Percentiles rank a stretch among this genome's conserved stretches.
These are phyloP conservation scores for Peronosclerospora sorghi DNA, from an alignment of 352 stramenopile species.

Conservation along the genomic window DNA sequence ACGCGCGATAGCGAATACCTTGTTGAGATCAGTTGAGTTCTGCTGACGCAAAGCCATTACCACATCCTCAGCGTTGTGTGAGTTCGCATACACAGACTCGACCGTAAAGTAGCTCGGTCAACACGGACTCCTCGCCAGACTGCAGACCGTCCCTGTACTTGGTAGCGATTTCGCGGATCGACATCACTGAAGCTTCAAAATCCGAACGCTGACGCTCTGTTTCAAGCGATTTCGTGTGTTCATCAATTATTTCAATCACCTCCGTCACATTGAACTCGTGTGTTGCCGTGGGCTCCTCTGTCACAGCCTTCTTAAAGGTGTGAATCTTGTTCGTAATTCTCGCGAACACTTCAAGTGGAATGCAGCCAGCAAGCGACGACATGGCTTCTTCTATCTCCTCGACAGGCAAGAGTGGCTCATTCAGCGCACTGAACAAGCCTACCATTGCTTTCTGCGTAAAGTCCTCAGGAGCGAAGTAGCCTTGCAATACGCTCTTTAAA, in stretches of 20 bases:
- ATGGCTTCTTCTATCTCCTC: constrained; percentile 96
- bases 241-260: constrained; percentile 49
- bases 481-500: too few species aligned
- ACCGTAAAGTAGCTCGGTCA: constrained; percentile 71
- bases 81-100: constrained; percentile 62
- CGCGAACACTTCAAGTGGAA: constrained; percentile 88
- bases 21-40: constrained; percentile 76
- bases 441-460: constrained; percentile 19
- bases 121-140: constrained; percentile 45
- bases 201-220: constrained; percentile 47
- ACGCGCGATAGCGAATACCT: constrained; percentile 85
- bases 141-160: constrained; percentile 76
- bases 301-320: constrained; percentile 40
- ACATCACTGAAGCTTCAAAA: constrained; percentile 58
- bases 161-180: constrained; percentile 54
- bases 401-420: constrained; percentile 66
- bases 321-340: constrained; percentile 42
- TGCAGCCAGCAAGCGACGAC: constrained; percentile 28
- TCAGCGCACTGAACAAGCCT: constrained; percentile 72
- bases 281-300: constrained; percentile 10
- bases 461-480: too few species aligned
- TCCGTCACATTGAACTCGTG: constrained; percentile 16
- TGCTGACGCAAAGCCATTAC: constrained; percentile 71
- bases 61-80: constrained; percentile 34
- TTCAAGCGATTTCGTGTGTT: constrained; percentile 42